Conservation (phyloP, 2,329 filamentous ascomycete genomes). For the Fusarium falciforme region DNA sequence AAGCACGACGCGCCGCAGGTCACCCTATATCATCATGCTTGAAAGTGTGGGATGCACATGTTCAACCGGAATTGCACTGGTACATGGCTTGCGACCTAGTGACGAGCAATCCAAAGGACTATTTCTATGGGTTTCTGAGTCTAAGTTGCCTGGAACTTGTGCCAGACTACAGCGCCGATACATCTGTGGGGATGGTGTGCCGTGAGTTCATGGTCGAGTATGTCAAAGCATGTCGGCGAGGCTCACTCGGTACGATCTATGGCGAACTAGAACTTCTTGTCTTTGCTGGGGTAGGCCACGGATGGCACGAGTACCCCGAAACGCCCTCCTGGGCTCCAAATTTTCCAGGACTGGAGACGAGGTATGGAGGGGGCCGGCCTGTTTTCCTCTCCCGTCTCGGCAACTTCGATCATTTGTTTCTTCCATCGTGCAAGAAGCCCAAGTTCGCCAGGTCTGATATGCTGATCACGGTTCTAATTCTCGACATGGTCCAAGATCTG, state of each 20-base stretch:
- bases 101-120: conserved; percentile 7
- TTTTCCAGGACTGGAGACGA: not conserved
- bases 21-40: not conserved
- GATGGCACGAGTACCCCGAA: not conserved
- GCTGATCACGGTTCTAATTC: not conserved
- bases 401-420: not conserved
- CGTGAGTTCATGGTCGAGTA: conserved; percentile 5
- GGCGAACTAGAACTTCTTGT: not conserved
- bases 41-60: not conserved
- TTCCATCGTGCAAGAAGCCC: not conserved
- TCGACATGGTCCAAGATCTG: not conserved
- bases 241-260: not conserved
- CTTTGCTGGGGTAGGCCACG: conserved; percentile 9
- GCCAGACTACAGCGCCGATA: not conserved
- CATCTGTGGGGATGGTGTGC: not conserved
- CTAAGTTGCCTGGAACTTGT: not conserved
- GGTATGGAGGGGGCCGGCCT: not conserved
- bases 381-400: not conserved
- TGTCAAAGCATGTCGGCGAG: not conserved
- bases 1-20: not conserved
- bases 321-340: conserved; percentile 20
- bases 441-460: not conserved
- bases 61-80: not conserved
- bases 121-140: conserved; percentile 14
- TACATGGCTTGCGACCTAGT: not conserved